A percentile compares a stretch with the other conserved stretches of the same genome.
phyloP scores from a whole-genome alignment of 345 rosid species.

The Turnera subulata region DNA sequence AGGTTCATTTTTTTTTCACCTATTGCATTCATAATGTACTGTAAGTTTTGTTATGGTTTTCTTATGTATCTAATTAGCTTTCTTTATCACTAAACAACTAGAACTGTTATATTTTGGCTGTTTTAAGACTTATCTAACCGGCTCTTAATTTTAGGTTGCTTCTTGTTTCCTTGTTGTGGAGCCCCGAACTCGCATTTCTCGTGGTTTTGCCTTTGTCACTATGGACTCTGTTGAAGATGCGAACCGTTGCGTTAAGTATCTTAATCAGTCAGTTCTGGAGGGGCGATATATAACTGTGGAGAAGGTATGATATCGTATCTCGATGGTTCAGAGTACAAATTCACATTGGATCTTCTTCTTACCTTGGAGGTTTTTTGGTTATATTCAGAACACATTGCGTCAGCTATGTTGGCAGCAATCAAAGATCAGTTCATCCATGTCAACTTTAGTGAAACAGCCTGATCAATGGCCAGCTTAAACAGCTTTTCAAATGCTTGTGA shows the following conservation, averaged over 20 bases:
- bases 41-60: neutral
- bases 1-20: constrained; percentile 41
- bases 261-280: constrained; percentile 92
- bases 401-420: constrained; percentile 99
- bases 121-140: neutral
- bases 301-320: constrained; percentile 52
- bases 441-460: constrained; percentile 92
- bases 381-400: constrained; percentile 84
- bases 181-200: constrained; percentile 90
- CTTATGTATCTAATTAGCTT: neutral
- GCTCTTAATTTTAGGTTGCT: constrained; percentile 51
- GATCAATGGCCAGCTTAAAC: constrained; percentile 92
- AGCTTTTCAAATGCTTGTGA: too few species aligned
- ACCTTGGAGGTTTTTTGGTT: constrained; percentile 91
- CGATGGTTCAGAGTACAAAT: constrained; percentile 13
- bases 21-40: neutral
- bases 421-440: constrained; percentile 79
- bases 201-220: constrained; percentile 93
- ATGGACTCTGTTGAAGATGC: constrained; percentile 83
- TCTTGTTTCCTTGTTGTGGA: constrained; percentile 93
- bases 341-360: constrained; percentile 45
- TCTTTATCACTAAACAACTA: neutral
- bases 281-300: constrained; percentile 97
- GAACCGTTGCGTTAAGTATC: constrained; percentile 82
- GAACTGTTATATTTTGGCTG: neutral